Base-by-base conservation (phyloP, 2,329 filamentous ascomycete genomes). In the Eutypa lata region DNA sequence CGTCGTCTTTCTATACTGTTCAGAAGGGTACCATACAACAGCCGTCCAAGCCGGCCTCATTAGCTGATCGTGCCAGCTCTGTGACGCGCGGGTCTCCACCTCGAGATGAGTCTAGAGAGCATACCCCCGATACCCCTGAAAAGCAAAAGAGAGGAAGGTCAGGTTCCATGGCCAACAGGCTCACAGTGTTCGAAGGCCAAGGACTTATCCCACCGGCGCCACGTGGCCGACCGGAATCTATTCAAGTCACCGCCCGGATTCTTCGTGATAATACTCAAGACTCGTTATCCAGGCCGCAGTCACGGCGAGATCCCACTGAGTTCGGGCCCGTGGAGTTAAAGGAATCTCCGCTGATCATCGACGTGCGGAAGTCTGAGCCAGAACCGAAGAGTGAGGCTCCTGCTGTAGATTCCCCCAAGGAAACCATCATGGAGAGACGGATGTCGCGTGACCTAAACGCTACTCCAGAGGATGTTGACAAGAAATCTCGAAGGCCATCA, bases 191-290 rank as follows among this genome's bases (percentile, higher is more conserved):
- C 57, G 80, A 85, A 59, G 67, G 38, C 52, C 59, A 6, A 56
- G 54, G 13, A 18, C 71, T 46, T 65, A 71, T 65, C 50, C 58
- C 68, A 7, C 67, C 74, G n/a, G 58, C 68, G 7, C 67, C 74
- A n/a, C 71, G 74, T 16, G 76, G 78, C 6, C 75, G 76, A 2
- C 81, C 86, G 5, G 90, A 92, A 63, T 92, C 90, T 1, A 84
- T 96, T n/a, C 92, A 91, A 45, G 91, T 96, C 11, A 94, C 89
- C 18, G 90, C 92, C 47, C 84, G 87, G 49, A 96, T 96, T 57
- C 76, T 96, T 37, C 84, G 90, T 47, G 88, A 89, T 58, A 75
- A 80, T 11, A 68, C 66, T 19, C 74, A 80, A 33, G 68, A 67
- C 19, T 71, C 73, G 42, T 68, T 71, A 5, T 72, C 68, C 53